phyloP scores from a whole-genome alignment of 768 basidiomycete species.

The Pisolithus marmoratus region DNA sequence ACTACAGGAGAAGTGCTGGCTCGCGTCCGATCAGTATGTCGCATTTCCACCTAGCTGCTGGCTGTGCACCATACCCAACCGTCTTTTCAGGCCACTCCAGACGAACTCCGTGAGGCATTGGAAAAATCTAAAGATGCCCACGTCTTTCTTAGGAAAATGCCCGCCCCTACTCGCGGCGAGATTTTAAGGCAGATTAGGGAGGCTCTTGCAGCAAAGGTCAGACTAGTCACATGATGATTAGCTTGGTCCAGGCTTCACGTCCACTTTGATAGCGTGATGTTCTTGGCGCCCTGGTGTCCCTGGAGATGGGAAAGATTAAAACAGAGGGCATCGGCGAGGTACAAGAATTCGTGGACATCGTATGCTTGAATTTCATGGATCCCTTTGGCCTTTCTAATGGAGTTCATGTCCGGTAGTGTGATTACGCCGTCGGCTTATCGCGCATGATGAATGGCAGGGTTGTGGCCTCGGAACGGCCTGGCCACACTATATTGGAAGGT shows the following conservation, averaged over 20 bases:
- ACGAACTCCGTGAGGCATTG: constrained; percentile 67
- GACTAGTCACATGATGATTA: constrained; percentile 1
- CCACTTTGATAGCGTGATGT: constrained; percentile 51
- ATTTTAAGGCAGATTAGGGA: constrained; percentile 83
- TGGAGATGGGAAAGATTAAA: constrained; percentile 90
- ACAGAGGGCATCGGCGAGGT: constrained; percentile 92
- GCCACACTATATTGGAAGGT: constrained; percentile 90
- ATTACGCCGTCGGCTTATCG: constrained; percentile 89
- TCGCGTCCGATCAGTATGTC: constrained; percentile 59
- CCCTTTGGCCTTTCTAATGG: neutral
- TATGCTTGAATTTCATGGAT: constrained; percentile 34
- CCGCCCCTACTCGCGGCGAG: constrained; percentile 86
- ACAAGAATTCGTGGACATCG: constrained; percentile 92
- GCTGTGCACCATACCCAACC: constrained; percentile 4
- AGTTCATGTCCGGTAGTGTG: constrained; percentile 51
- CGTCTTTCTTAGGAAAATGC: constrained; percentile 61
- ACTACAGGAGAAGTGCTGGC: constrained; percentile 85
- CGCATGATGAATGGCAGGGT: constrained; percentile 92
- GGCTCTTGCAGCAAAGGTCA: constrained; percentile 71
- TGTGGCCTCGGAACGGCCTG: constrained; percentile 82
- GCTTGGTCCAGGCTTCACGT: constrained; percentile 5
- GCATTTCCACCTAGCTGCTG: neutral
- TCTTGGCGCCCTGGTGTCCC: constrained; percentile 76
- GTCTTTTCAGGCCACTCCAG: constrained; percentile 50
- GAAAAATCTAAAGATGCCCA: constrained; percentile 72